Evolutionary conservation across 345 rosid genomes (phyloP).

Genomic region (Syzygium oleosum): DNA sequence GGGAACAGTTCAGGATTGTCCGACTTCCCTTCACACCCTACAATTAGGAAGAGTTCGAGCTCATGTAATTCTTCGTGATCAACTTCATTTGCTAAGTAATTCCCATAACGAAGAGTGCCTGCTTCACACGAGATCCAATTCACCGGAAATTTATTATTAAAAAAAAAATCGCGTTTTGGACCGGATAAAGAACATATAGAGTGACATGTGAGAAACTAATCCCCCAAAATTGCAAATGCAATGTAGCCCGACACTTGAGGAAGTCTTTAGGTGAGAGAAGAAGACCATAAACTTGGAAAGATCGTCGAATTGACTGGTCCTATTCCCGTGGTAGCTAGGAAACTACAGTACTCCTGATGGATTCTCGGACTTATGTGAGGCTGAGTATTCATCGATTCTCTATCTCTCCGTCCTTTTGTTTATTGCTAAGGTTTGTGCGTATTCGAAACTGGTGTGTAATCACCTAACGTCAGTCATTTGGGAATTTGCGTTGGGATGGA

Average conservation of each 20-base stretch:
- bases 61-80: neutral
- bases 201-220: neutral
- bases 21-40: neutral
- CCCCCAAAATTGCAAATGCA: neutral
- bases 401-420: neutral
- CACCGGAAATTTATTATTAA: neutral
- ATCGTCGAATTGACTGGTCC: neutral
- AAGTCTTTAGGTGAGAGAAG: neutral
- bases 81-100: neutral
- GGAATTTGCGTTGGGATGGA: neutral
- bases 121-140: neutral
- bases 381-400: neutral
- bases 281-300: neutral
- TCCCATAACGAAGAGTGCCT: neutral
- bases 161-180: neutral
- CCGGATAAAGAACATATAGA: neutral
- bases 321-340: neutral
- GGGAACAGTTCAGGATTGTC: neutral
- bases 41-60: neutral
- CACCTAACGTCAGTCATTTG: neutral
- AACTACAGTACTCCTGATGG: neutral
- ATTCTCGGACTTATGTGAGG: neutral
- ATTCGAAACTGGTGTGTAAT: neutral
- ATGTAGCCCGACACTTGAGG: neutral
- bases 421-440: too few species aligned